A percentile compares a stretch with the other conserved stretches of the same genome.
phyloP scores from a whole-genome alignment of 129 eudicot genomes.

The Apium graveolens region DNA sequence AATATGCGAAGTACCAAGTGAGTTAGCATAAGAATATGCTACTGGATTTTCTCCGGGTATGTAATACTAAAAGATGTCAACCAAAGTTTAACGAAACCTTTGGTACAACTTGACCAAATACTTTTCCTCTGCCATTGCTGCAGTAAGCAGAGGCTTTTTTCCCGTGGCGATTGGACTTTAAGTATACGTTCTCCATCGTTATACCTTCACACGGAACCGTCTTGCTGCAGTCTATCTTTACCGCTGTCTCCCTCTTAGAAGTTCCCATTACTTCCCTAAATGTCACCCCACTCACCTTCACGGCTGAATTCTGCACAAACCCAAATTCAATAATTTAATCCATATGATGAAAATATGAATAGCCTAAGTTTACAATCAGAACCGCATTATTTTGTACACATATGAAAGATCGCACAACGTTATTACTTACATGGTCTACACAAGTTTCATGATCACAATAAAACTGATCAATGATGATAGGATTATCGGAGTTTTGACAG shows the following conservation, averaged over 20 bases:
- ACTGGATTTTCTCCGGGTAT: too few relatives aligned
- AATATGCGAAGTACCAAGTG: too few relatives aligned
- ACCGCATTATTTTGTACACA: too few relatives aligned
- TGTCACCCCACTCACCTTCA: constrained; percentile 19
- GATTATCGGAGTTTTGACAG: constrained; percentile 13
- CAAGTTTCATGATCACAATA: constrained; percentile 27
- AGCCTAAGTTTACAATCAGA: not conserved
- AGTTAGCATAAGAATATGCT: too few relatives aligned
- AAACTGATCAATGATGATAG: constrained; percentile 29
- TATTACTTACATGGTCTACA: constrained; percentile 11
- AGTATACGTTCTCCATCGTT: constrained; percentile 12
- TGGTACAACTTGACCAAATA: constrained; percentile 14
- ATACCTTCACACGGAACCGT: constrained; percentile 22
- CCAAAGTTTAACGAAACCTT: not conserved
- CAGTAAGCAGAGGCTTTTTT: not conserved
- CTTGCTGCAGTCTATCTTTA: constrained; percentile 19
- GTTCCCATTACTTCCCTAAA: constrained; percentile 16
- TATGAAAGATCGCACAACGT: not conserved
- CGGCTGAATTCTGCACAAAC: constrained; percentile 21
- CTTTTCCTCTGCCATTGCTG: constrained; percentile 18
- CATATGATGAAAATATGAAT: not conserved
- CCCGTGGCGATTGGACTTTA: not conserved
- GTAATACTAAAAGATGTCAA: too few relatives aligned
- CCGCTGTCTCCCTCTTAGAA: constrained; percentile 5
- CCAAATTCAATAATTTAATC: not conserved